Percentiles rank a stretch among this genome's conserved stretches.
phyloP scores from a whole-genome alignment of 768 basidiomycete species.

The Mycena pura region DNA sequence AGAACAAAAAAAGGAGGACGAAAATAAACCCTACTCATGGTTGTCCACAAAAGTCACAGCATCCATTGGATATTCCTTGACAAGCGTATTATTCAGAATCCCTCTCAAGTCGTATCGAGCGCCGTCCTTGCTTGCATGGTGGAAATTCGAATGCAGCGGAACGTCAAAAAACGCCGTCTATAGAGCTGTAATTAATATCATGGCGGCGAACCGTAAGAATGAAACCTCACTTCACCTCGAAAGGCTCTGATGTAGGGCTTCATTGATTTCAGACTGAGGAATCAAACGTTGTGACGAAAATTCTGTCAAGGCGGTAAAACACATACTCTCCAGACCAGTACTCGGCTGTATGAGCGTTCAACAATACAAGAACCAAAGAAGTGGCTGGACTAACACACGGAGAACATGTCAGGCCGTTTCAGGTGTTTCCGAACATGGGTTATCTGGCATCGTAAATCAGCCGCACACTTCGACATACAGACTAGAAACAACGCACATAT shows the following conservation, averaged over 20 bases:
- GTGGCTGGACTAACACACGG: conserved; percentile 49
- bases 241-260: conserved; percentile 66
- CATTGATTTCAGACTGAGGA: conserved; percentile 54
- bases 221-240: conserved; percentile 62
- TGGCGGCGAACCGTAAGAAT: conserved; percentile 5
- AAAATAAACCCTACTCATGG: conserved; percentile 69
- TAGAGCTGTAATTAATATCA: neutral
- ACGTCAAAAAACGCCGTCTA: conserved; percentile 93
- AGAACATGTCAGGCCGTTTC: conserved; percentile 62
- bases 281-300: conserved; percentile 2
- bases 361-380: neutral
- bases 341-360: conserved; percentile 62
- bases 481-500: conserved; percentile 66
- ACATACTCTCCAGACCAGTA: conserved; percentile 80
- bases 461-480: neutral
- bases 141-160: conserved; percentile 85
- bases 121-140: conserved; percentile 73
- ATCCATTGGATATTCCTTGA: conserved; percentile 72
- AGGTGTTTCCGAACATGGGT: conserved; percentile 53
- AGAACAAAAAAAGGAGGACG: conserved; percentile 2
- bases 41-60: conserved; percentile 93
- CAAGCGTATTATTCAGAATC: conserved; percentile 74
- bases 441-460: conserved; percentile 47
- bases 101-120: conserved; percentile 76
- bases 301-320: neutral